A percentile compares a stretch with the other conserved stretches of the same genome.
Conservation (phyloP, 768 basidiomycete genomes). For the Mycena venus region DNA sequence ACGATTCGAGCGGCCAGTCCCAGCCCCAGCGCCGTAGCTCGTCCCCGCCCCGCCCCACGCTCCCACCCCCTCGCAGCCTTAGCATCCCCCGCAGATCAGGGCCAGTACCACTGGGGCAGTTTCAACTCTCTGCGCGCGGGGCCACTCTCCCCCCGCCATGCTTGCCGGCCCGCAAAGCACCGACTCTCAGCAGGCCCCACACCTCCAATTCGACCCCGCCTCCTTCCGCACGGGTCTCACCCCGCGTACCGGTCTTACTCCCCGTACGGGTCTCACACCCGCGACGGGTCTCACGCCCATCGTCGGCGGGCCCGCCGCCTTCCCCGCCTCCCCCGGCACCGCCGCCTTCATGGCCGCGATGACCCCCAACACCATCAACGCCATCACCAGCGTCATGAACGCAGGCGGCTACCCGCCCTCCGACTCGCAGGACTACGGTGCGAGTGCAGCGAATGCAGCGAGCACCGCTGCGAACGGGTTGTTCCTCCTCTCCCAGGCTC, state of each 20-base stretch:
- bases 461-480: conserved; percentile 89
- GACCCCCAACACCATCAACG: conserved; percentile 83
- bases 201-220: conserved; percentile 75
- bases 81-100: conserved; percentile 75
- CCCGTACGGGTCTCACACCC: conserved; percentile 84
- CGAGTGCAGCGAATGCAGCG: conserved; percentile 60
- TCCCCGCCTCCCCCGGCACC: conserved; percentile 91
- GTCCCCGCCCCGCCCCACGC: conserved; percentile 74
- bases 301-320: conserved; percentile 78
- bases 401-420: conserved; percentile 66
- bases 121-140: conserved; percentile 90
- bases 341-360: conserved; percentile 90
- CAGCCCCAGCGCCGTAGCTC: conserved; percentile 56
- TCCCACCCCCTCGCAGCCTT: conserved; percentile 88
- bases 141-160: conserved; percentile 96
- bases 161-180: conserved; percentile 84
- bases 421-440: conserved; percentile 52
- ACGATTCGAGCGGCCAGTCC: conserved; percentile 97
- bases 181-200: conserved; percentile 47
- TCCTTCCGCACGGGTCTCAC: conserved; percentile 90
- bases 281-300: conserved; percentile 85
- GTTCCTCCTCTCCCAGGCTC: conserved; percentile 93
- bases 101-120: conserved; percentile 76
- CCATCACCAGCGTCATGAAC: conserved; percentile 84
- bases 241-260: conserved; percentile 88